Evolutionary conservation across 2,329 filamentous ascomycete species (phyloP).

Genomic region (Apiospora phragmitis): DNA sequence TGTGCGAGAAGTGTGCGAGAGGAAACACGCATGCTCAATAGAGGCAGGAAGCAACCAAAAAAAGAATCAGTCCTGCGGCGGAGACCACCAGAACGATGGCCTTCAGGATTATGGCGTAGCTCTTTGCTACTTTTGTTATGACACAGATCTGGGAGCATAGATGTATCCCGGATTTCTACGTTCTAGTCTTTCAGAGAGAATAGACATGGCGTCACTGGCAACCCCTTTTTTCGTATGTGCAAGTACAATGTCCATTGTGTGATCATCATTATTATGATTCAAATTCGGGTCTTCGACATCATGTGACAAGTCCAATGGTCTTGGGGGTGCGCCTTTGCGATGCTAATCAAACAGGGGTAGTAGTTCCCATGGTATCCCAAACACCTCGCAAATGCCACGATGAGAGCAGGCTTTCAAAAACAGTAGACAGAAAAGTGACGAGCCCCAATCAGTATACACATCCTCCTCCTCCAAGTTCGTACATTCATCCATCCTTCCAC

Average conservation of each 20-base stretch:
- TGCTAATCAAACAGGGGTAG: not conserved
- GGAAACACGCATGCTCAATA: not conserved
- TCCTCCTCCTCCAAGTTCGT: not conserved
- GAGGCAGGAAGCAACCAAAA: not conserved
- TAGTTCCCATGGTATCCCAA: constrained; percentile 6
- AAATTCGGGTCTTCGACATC: not conserved
- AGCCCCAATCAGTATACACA: not conserved
- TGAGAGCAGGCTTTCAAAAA: not conserved
- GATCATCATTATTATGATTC: not conserved
- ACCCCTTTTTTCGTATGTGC: not conserved
- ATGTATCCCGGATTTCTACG: not conserved
- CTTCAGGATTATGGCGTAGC: not conserved
- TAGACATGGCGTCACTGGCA: constrained; percentile 5
- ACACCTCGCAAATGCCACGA: not conserved
- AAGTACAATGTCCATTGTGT: not conserved
- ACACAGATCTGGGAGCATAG: not conserved
- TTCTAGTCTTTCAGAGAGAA: constrained; percentile 7
- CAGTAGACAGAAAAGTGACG: not conserved
- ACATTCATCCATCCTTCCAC: not conserved
- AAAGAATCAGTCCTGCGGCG: not conserved
- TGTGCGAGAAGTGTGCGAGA: not conserved
- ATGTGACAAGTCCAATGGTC: not conserved
- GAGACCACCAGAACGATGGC: constrained; percentile 4
- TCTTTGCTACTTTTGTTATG: not conserved
- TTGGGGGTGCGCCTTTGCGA: not conserved